Evolutionary conservation across 176 grass and related monocot genomes (phyloP).

Genomic region (Metroxylon sagu): DNA sequence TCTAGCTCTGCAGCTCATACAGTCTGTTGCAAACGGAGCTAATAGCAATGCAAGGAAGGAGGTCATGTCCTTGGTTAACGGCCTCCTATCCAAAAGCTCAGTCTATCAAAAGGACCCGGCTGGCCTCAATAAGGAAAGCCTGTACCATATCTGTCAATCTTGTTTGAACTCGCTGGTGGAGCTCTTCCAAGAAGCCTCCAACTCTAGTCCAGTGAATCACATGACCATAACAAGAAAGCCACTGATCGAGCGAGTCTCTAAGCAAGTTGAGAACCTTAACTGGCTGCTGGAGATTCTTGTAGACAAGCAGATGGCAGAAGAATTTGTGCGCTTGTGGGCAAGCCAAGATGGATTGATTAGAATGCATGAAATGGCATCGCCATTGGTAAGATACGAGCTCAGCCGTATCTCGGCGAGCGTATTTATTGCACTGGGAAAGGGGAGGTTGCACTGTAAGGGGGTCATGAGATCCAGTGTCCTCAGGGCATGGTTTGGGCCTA

Average conservation of each 20-base stretch:
- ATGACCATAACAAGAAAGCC: constrained; percentile 27
- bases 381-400: constrained; percentile 77
- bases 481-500: constrained; percentile 47
- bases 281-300: constrained; percentile 82
- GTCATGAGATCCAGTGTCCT: constrained; percentile 40
- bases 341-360: constrained; percentile 50
- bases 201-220: background rate
- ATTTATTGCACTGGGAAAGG: constrained; percentile 61
- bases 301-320: constrained; percentile 69
- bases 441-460: constrained; percentile 61
- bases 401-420: constrained; percentile 68
- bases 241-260: constrained; percentile 57
- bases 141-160: constrained; percentile 59
- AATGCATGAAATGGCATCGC: constrained; percentile 54
- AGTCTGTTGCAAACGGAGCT: constrained; percentile 47
- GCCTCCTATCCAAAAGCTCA: constrained; percentile 71
- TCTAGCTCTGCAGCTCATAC: constrained; percentile 52
- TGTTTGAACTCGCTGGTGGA: constrained; percentile 48
- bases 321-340: constrained; percentile 66
- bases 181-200: constrained; percentile 39
- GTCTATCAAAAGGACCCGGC: constrained; percentile 73
- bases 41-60: constrained; percentile 70
- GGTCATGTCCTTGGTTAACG: constrained; percentile 65
- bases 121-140: constrained; percentile 42
- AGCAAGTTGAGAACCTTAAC: constrained; percentile 71